A percentile compares a stretch with the other conserved stretches of the same genome.
These are phyloP conservation scores for Solanum arcanum DNA, from an alignment of 257 asterid genomes.

Conservation along the genomic window DNA sequence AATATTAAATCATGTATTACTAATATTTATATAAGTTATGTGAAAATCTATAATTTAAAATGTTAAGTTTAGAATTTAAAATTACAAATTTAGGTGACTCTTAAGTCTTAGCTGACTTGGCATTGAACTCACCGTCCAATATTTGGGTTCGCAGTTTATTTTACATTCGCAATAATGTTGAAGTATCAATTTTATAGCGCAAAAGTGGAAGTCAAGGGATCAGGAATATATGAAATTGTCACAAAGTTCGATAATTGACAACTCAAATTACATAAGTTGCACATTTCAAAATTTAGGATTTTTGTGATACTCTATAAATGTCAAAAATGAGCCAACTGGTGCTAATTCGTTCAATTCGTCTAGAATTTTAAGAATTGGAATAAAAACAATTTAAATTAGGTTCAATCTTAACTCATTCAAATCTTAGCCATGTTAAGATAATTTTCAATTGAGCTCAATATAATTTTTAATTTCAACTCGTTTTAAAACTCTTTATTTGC, in stretches of 20 bases:
- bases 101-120: not conserved
- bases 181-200: not conserved
- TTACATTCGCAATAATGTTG: not conserved
- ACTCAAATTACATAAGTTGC: not conserved
- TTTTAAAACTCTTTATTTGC: too few relatives aligned
- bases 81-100: not conserved
- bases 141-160: not conserved
- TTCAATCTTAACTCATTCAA: too few relatives aligned
- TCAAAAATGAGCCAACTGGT: too few relatives aligned
- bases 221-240: not conserved
- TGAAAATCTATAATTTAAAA: not conserved
- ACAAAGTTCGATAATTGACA: not conserved
- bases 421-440: too few relatives aligned
- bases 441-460: too few relatives aligned
- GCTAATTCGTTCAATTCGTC: too few relatives aligned
- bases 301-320: not conserved
- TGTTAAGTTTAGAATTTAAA: not conserved
- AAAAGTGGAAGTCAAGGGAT: not conserved
- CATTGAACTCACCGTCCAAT: not conserved
- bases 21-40: not conserved
- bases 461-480: too few relatives aligned
- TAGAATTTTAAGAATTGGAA: too few relatives aligned
- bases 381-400: too few relatives aligned
- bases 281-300: not conserved
- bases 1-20: not conserved